Evolutionary conservation across 2,329 filamentous ascomycete genomes (phyloP).

Genomic region (Fusarium chaquense): DNA sequence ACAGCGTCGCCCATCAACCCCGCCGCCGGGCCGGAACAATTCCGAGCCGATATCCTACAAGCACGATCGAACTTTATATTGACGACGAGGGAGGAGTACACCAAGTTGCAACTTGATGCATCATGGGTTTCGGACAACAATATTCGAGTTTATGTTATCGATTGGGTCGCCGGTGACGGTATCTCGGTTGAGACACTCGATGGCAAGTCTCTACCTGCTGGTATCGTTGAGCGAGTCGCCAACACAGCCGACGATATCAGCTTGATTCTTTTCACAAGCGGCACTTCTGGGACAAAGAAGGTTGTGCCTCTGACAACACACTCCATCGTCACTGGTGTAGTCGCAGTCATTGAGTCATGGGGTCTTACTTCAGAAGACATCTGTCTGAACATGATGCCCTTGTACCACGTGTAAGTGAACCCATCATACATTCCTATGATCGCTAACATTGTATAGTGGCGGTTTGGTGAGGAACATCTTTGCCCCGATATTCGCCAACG

Average conservation of each 20-base stretch:
- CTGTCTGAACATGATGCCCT: conserved; percentile 23
- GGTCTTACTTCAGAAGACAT: neutral
- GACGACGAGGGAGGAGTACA: conserved; percentile 7
- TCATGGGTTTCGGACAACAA: neutral
- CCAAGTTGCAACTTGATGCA: neutral
- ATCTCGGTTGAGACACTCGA: neutral
- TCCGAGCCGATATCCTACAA: conserved; percentile 16
- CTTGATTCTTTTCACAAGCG: conserved; percentile 17
- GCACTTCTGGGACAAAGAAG: conserved; percentile 16
- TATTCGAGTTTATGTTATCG: neutral
- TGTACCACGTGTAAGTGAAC: conserved; percentile 15
- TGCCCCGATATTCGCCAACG: neutral
- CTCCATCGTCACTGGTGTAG: conserved; percentile 7
- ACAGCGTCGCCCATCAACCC: conserved; percentile 19
- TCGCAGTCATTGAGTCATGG: conserved; percentile 23
- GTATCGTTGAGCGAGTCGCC: accelerated
- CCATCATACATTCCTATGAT: accelerated
- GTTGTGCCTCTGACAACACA: neutral
- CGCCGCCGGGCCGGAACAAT: conserved; percentile 11
- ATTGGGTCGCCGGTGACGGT: neutral
- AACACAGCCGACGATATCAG: conserved; percentile 20
- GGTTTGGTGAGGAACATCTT: conserved; percentile 12
- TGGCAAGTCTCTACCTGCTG: neutral
- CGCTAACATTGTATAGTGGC: neutral
- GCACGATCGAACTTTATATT: conserved; percentile 5